These are phyloP conservation scores for Haplographium delicatum DNA, from an alignment of 495 filamentous ascomycete genomes.

Conservation along the genomic window DNA sequence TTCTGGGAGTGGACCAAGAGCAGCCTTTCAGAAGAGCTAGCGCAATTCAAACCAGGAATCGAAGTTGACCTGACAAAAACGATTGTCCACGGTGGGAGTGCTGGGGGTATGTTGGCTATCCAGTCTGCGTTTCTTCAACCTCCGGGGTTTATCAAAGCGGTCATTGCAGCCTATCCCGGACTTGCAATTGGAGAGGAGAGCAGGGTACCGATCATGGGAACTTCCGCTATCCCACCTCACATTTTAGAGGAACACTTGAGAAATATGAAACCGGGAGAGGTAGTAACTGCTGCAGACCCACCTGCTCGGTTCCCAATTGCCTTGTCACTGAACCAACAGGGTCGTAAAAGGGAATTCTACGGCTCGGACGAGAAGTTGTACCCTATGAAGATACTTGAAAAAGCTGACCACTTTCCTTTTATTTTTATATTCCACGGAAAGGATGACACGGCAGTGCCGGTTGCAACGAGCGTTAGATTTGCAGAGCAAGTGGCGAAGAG, in stretches of 20 bases:
- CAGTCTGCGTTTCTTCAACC: constrained; percentile 26
- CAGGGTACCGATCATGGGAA: neutral
- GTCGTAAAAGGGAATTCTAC: neutral
- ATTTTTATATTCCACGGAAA: constrained; percentile 5
- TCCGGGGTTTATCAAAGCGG: constrained; percentile 10
- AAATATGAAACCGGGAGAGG: neutral
- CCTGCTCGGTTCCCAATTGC: constrained; percentile 1
- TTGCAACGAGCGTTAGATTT: constrained; percentile 3
- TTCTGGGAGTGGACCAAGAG: constrained; percentile 44
- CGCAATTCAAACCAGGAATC: neutral
- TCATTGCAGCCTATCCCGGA: constrained; percentile 8
- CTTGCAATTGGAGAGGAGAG: neutral
- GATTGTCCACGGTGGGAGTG: constrained; percentile 10
- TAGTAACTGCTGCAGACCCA: constrained; percentile 5
- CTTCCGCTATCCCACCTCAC: neutral
- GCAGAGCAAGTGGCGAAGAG: constrained; percentile 3
- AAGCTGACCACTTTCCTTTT: neutral
- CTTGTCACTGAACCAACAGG: constrained; percentile 5
- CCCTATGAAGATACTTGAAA: neutral
- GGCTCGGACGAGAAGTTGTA: neutral
- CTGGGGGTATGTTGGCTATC: constrained; percentile 31
- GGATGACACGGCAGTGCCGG: constrained; percentile 7
- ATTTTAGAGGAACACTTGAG: neutral
- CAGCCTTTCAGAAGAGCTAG: neutral
- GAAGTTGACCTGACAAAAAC: constrained; percentile 5